Evolutionary conservation across 2,329 filamentous ascomycete genomes (phyloP).

Genomic region (Chrysosporium queenslandicum): DNA sequence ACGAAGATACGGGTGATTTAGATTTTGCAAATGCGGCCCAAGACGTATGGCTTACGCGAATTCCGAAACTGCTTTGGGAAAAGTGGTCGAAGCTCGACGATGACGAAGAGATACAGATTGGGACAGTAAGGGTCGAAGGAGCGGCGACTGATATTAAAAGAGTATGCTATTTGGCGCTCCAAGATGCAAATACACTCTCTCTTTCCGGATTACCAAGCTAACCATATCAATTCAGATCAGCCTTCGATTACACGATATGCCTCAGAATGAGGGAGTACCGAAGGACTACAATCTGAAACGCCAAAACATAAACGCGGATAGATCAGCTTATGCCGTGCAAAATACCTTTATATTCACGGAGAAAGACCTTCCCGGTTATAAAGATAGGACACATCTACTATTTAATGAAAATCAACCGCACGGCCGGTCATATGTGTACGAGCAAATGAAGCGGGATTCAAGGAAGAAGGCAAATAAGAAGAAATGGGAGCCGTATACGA

Average conservation of each 20-base stretch:
- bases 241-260: slow-evolving; percentile 56
- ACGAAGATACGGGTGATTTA: slow-evolving; percentile 56
- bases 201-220: background rate
- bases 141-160: slow-evolving; percentile 45
- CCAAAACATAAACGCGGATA: slow-evolving; percentile 44
- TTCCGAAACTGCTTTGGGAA: slow-evolving; percentile 73
- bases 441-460: slow-evolving; percentile 37
- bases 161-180: slow-evolving; percentile 26
- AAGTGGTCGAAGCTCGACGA: slow-evolving; percentile 67
- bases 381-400: slow-evolving; percentile 35
- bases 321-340: slow-evolving; percentile 43
- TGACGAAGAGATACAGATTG: slow-evolving; percentile 71
- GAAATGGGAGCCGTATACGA: slow-evolving; percentile 49
- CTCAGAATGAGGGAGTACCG: slow-evolving; percentile 64
- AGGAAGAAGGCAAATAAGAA: slow-evolving; percentile 42
- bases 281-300: slow-evolving; percentile 79
- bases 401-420: slow-evolving; percentile 32
- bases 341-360: slow-evolving; percentile 93
- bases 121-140: slow-evolving; percentile 56
- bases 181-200: too few relatives aligned
- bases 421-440: slow-evolving; percentile 37
- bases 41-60: slow-evolving; percentile 59
- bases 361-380: slow-evolving; percentile 75
- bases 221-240: slow-evolving; percentile 49
- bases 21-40: slow-evolving; percentile 46